phyloP scores from a whole-genome alignment of 2,329 filamentous ascomycete species.

The Gaeumannomyces sp. region DNA sequence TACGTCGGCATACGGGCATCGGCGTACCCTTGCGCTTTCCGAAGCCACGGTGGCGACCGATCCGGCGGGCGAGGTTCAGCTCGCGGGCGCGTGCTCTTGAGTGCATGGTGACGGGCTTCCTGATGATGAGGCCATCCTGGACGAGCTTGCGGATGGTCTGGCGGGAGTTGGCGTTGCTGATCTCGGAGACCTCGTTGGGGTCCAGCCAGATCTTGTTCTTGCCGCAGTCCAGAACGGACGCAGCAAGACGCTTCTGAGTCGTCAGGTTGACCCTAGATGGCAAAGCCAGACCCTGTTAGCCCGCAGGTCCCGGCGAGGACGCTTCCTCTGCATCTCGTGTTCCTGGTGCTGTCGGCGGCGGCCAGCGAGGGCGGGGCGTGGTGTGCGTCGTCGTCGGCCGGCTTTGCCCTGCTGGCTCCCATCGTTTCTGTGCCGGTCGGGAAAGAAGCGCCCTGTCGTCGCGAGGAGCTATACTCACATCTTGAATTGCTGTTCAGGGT shows the following conservation, averaged over 20 bases:
- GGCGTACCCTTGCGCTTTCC: conserved; percentile 99
- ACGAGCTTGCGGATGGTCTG: conserved; percentile 99
- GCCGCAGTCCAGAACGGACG: conserved; percentile 96
- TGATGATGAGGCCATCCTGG: conserved; percentile 99
- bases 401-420: neutral
- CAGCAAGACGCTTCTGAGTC: conserved; percentile 99
- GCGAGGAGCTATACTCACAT: conserved; percentile 27
- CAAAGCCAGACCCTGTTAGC: conserved; percentile 7
- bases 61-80: conserved; percentile 87
- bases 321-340: neutral
- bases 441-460: conserved; percentile 2
- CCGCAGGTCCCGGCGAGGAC: neutral
- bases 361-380: conserved; percentile 1
- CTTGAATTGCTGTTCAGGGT: conserved; percentile 30
- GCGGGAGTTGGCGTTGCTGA: conserved; percentile 99
- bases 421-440: neutral
- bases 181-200: conserved; percentile 98
- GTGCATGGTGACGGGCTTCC: conserved; percentile 99
- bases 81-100: conserved; percentile 93
- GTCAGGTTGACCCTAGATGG: conserved; percentile 89
- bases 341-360: neutral
- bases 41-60: conserved; percentile 97
- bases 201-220: conserved; percentile 99
- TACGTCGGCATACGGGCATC: conserved; percentile 99
- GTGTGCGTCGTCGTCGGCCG: neutral